Evolutionary conservation across 2,329 filamentous ascomycete species (phyloP).

Genomic region (Xylariales sp.): DNA sequence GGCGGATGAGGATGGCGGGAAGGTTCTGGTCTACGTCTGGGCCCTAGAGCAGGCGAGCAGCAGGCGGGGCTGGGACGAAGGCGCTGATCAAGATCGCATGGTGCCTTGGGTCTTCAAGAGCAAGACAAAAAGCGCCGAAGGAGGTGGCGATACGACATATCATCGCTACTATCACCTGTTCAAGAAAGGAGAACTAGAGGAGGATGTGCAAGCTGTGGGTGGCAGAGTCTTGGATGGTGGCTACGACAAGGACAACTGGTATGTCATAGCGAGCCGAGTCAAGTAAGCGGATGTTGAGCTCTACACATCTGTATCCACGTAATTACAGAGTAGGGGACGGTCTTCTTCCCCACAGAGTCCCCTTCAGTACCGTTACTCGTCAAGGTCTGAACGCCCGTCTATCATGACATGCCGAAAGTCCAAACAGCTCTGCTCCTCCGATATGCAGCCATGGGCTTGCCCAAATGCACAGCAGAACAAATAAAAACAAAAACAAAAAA

Average conservation of each 20-base stretch:
- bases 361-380: background rate
- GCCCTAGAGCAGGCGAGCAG: slow-evolving; percentile 87
- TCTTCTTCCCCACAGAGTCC: background rate
- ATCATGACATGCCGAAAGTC: background rate
- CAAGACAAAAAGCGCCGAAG: slow-evolving; percentile 16
- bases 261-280: slow-evolving; percentile 61
- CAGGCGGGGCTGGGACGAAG: slow-evolving; percentile 82
- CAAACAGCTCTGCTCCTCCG: background rate
- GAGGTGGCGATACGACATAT: slow-evolving; percentile 53
- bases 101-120: slow-evolving; percentile 83
- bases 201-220: slow-evolving; percentile 69
- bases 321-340: background rate
- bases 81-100: slow-evolving; percentile 82
- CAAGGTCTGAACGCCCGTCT: background rate
- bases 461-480: too few relatives aligned
- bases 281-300: background rate
- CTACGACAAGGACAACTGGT: slow-evolving; percentile 99
- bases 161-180: slow-evolving; percentile 96
- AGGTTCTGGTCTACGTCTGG: slow-evolving; percentile 86
- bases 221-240: slow-evolving; percentile 73
- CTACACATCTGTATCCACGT: too few relatives aligned
- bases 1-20: slow-evolving; percentile 49
- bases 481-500: background rate
- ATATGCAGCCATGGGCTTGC: too few relatives aligned
- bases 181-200: slow-evolving; percentile 77